These are phyloP conservation scores for Colletotrichum scovillei DNA, from an alignment of 2,329 filamentous ascomycete genomes.

Conservation along the genomic window DNA sequence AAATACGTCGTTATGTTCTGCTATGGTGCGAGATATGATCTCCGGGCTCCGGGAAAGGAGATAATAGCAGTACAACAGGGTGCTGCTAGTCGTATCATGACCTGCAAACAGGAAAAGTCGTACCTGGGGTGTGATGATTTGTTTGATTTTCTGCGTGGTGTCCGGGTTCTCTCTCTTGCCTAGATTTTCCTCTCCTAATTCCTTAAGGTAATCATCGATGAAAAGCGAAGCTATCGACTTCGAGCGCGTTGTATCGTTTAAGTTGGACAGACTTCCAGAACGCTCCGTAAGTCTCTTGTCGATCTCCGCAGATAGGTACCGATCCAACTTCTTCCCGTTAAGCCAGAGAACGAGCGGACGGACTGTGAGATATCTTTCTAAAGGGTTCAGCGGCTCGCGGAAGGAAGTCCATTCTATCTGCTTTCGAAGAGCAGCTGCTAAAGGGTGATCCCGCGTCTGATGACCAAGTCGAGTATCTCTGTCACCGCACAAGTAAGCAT, in stretches of 20 bases:
- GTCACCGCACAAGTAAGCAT: slow-evolving; percentile 31
- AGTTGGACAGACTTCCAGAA: not conserved
- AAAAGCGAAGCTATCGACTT: slow-evolving; percentile 14
- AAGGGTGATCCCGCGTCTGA: slow-evolving; percentile 37
- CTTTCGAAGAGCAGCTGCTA: slow-evolving; percentile 12
- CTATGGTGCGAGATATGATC: slow-evolving; percentile 38
- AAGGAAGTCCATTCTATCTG: slow-evolving; percentile 19
- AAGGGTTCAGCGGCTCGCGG: not conserved
- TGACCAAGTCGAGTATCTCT: slow-evolving; percentile 44
- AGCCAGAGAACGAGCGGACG: slow-evolving; percentile 12
- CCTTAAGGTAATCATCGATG: slow-evolving; percentile 16
- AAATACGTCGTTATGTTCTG: slow-evolving; percentile 54
- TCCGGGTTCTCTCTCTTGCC: not conserved
- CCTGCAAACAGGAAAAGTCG: slow-evolving; percentile 47
- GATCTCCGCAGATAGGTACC: not conserved
- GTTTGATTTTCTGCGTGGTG: slow-evolving; percentile 9
- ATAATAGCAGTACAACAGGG: slow-evolving; percentile 41
- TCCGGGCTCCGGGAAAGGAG: slow-evolving; percentile 40
- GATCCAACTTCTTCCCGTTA: slow-evolving; percentile 13
- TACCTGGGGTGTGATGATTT: slow-evolving; percentile 40
- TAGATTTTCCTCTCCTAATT: not conserved
- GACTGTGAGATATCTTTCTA: not conserved
- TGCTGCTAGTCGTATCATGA: slow-evolving; percentile 46
- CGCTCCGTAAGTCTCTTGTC: slow-evolving; percentile 5
- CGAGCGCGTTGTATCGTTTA: not conserved